Base-by-base conservation (phyloP, 1,284 basidiomycete genomes). In the Naganishia sp. region DNA sequence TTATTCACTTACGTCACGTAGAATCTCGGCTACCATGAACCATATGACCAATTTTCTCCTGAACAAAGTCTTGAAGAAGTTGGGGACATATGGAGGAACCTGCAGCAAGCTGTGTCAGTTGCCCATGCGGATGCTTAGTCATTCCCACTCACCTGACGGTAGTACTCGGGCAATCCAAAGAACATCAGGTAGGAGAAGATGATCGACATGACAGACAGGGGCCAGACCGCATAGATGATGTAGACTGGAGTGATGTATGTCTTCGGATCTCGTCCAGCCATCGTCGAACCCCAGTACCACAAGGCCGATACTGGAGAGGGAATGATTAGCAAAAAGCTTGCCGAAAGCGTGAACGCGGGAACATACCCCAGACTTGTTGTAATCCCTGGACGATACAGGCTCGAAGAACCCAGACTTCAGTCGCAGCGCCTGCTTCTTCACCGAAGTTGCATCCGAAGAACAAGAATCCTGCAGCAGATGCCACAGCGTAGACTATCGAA, bases 401-500 rank as follows among this genome's bases (percentile, higher is more conserved):
- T 63, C 92, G 86, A 69, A 91, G 79, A 51, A 88, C 90, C 92
- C 92, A 95, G 17, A 93, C 86, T 77, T 95, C 91, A 2, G 92
- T 93, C 0, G 91, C 90, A 63, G 92, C 91, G 74, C 92, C 90
- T 39, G 92, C 92, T 84, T 94, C 92, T 82, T 95, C 92, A 80
- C 92, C 92, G 77, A 94, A 95, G 80, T 95, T 95, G 71, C 94
- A 84, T 77, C 92, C 92, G 75, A 95, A 95, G 85, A 92, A 94
- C 66, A 87, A 81, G 84, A 94, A 95, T 21, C 90, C 88, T 45
- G 90, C 92, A 10, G 92, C 88, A 35, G 92, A 94, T 15, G 89
- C 92, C 56, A 91, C 80, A 52, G 92, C 92, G 80, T 95, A 95
- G 61, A 83, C 85, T 60, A 31, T 23, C 3, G 17, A 21, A 51